Evolutionary conservation across 192 early-diverging fungal genomes (phyloP), one percentile per base, ranked within the genome.

Genomic region (Podila minutissima): DNA sequence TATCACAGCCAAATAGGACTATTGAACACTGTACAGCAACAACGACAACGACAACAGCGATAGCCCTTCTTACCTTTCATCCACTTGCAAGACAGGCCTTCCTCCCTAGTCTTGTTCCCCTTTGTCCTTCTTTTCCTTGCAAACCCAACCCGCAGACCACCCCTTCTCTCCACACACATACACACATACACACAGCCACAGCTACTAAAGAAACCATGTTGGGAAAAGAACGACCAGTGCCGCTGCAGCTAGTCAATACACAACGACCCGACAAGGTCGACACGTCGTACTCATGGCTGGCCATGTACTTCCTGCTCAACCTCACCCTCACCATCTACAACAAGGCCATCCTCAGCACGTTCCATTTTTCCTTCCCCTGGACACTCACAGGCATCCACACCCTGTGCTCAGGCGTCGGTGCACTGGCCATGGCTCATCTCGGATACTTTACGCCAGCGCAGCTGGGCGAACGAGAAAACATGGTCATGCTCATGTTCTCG

Each of bases 301-400:
- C 74, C 32, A 69, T 91, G 51, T 96, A 96, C 79, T 93, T 96
- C 67, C 31, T 89, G 20, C 83, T 94, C 59, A 94, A 93, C 77
- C 86, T 96, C 20, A 71, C 90, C 5, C 83, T 97, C 28, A 96
- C 96, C 3, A 84, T 97, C 20, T 94, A 93, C 83, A 96, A 93
- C 86, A 96, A 97, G 85, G 88, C 90, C 55, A 91, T 96, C 50
- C 84, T 96, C 64, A 86, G 90, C 61, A 87, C 90, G 67, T 91
- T 91, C 71, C 64, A 86, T 35, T 97, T 94, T 74, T 86, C 84
- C 6, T 95, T 90, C 72, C 96, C 96, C 9, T 96, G 96, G 96
- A 90, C 93, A 9, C 85, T 97, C 1, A 97, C 96, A 0, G 93
- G 93, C 3, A 89, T 95, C 63, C 96, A 97, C 75, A 92, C 91